Conservation (phyloP, 139 green algal species). For the Chara braunii region DNA sequence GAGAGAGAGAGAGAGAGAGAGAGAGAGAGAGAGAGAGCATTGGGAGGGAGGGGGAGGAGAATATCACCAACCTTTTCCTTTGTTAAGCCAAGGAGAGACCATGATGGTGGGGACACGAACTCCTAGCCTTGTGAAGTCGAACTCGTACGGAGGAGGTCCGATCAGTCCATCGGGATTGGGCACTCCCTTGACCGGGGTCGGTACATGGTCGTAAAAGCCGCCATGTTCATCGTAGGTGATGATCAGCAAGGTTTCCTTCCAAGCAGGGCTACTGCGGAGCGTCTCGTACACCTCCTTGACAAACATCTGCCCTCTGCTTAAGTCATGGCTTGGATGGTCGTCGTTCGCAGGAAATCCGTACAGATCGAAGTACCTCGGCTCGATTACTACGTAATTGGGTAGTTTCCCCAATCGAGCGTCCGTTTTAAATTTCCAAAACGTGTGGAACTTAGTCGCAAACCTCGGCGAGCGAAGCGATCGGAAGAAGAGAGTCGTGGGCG, state of each 20-base stretch:
- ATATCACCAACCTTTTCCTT: constrained; percentile 29
- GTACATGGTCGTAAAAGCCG: constrained; percentile 37
- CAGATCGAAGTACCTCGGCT: constrained; percentile 34
- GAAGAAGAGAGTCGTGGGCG: constrained; percentile 25
- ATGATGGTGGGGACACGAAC: constrained; percentile 32
- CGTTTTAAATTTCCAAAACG: constrained; percentile 9
- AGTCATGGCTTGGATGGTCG: constrained; percentile 33
- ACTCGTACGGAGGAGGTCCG: constrained; percentile 10
- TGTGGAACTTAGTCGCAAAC: constrained; percentile 26
- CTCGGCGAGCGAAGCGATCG: constrained; percentile 3
- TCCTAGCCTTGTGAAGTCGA: constrained; percentile 21
- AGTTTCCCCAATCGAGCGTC: constrained; percentile 10
- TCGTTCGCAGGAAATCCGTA: constrained; percentile 20
- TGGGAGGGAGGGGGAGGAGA: no score
- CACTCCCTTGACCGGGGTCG: constrained; percentile 22
- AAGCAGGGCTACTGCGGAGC: constrained; percentile 17
- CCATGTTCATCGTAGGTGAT: constrained; percentile 39
- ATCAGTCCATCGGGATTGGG: constrained; percentile 21
- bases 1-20: no score
- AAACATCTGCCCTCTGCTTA: constrained; percentile 18
- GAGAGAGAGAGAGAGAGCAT: no score
- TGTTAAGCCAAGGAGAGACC: constrained; percentile 40
- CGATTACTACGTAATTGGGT: constrained; percentile 21
- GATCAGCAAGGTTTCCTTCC: constrained; percentile 31
- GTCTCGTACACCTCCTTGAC: constrained; percentile 35